A percentile compares a stretch with the other conserved stretches of the same genome.
phyloP scores from a whole-genome alignment of 495 filamentous ascomycete genomes.

The Trichoderma asperelloides region DNA sequence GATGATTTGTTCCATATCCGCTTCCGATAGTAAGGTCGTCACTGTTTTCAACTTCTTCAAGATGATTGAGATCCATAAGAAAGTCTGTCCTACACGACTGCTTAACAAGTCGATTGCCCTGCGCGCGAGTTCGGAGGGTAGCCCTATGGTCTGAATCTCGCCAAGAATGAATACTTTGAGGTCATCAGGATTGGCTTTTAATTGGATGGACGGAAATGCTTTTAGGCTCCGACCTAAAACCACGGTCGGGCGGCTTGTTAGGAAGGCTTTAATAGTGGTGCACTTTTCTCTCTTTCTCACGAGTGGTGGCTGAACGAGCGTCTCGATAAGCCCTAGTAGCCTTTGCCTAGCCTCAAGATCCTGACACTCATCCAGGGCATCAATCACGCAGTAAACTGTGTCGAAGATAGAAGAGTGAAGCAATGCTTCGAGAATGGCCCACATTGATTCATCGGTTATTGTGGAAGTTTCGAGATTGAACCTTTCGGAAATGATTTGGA shows the following conservation, averaged over 20 bases:
- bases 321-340: not conserved
- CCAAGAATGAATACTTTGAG: not conserved
- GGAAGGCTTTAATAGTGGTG: too few species aligned
- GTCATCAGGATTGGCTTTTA: slow-evolving; percentile 3
- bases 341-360: not conserved
- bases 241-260: too few species aligned
- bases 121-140: not conserved
- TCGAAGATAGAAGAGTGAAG: not conserved
- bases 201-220: not conserved
- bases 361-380: slow-evolving; percentile 10
- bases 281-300: too few species aligned
- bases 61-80: slow-evolving; percentile 3
- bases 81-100: not conserved
- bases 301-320: not conserved
- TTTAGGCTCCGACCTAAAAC: too few species aligned
- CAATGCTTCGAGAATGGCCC: slow-evolving; percentile 2
- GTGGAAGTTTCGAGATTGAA: slow-evolving; percentile 7
- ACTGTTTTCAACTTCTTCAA: not conserved
- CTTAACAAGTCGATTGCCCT: not conserved
- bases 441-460: not conserved
- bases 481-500: not conserved
- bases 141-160: not conserved
- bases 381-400: slow-evolving; percentile 10
- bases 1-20: slow-evolving; percentile 4
- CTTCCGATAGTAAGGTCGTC: not conserved